Base-by-base conservation (phyloP, 2,329 filamentous ascomycete species). In the Penicillium sp. region DNA sequence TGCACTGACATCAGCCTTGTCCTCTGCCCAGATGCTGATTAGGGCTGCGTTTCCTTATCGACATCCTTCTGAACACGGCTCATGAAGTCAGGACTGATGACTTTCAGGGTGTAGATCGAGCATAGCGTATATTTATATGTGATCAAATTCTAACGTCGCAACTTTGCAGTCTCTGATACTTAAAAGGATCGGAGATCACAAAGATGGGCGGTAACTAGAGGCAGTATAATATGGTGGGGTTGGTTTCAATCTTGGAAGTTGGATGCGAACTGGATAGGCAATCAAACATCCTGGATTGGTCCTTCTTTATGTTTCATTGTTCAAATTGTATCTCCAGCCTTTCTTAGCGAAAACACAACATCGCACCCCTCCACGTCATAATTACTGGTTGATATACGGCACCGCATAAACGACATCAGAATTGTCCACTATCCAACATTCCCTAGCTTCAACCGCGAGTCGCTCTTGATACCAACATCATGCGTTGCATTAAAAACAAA, bases 401-500 rank as follows among this genome's bases (percentile, higher is more conserved):
- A 49, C 39, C 24, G 14, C 50, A 40, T 38, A 29, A 53, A 49
- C 32, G 43, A 31, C 29, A 44, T 24, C 31, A 16, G 38, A 48
- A n/a, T n/a, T 24, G 16, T 29, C 39, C 32, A n/a, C 38, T n/a
- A 3, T 47, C 39, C n/a, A 40, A 40, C 38, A 29, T 27, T 27
- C 24, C 27, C 24, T 9, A 40, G 21, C 16, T 36, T n/a, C 6
- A 13, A 7, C 14, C 34, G 16, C 6, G 1, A 6, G n/a, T 36
- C 13, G 34, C 34, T 13, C 34, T 36, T 36, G 13, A 50, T 31
- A n/a, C 8, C 44, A 40, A 70, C 39, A 3, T 27, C 24, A 90
- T 90, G 87, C 81, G 83, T 54, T 78, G 89, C 41, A 81, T 89
- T 63, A 88, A 86, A 68, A 82, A 85, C 56, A 81, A 82, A 55